Evolutionary conservation across 257 asterid species (phyloP), one percentile per base, ranked within the genome.

Genomic region (Nicotiana otophora): DNA sequence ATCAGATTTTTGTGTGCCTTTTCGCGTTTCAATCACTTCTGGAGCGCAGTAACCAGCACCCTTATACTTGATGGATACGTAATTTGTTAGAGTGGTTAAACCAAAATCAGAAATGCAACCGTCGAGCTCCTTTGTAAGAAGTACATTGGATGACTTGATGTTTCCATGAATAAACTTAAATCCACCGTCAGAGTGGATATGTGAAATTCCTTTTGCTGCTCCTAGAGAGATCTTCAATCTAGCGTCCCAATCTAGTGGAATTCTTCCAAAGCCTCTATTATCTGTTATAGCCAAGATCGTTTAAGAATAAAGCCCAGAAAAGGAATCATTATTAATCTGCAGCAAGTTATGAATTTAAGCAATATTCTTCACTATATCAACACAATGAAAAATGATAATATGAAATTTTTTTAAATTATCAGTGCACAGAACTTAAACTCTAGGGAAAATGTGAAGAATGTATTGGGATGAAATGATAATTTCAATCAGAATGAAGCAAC

Each of bases 31-130:
- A 26, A 79, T 84, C 31, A 84, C 87, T 76, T 86, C 87, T 10
- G 89, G 89, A 33, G 89, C 89, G 2, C 78, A 48, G 58, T 81
- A 81, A n/a, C 87, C 84, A 12, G 58, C 85, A 28, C 20, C 53
- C 19, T 57, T 57, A 6, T 57, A 33, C 72, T 82, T 34, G 57
- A 76, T 4, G 46, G 84, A 20, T 58, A 65, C 15, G 67, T 2
- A 78, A 3, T 42, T 64, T 67, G 12, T 65, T n/a, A 81, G 0
- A 53, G 65, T 31, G 3, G 65, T 61, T 15, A 86, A 34, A 4
- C 89, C 84, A 36, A 82, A 58, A 53, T 86, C 87, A 10, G 87
- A 84, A 26, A 86, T 62, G 17, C 87, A 80, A 3, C 84, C 89
- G 51, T 82, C 58, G 9, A 3, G 33, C 3, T 72, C 69, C 61